Evolutionary conservation across 306 rosid species (phyloP).

Genomic region (Fragaria nilgerrensis): DNA sequence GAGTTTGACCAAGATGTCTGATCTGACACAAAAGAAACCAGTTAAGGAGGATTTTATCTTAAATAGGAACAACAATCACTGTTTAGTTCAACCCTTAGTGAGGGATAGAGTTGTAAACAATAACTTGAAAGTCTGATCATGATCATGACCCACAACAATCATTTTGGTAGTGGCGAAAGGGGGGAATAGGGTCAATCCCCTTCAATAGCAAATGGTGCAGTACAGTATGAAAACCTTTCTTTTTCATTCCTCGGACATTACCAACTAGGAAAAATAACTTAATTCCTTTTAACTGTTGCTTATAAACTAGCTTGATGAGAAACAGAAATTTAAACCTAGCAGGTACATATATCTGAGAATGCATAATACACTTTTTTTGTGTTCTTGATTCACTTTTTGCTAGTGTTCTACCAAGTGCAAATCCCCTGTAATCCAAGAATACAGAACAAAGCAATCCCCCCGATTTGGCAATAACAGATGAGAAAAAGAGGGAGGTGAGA

Average conservation of each 20-base stretch:
- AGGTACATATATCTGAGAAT: not conserved
- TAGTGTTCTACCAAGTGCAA: not conserved
- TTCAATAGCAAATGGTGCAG: not conserved
- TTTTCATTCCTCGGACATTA: not conserved
- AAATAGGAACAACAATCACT: not conserved
- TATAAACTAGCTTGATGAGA: not conserved
- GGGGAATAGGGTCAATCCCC: not conserved
- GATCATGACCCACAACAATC: not conserved
- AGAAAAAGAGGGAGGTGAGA: not conserved
- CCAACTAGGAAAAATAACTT: not conserved
- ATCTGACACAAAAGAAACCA: slow-evolving; percentile 26
- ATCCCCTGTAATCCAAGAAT: not conserved
- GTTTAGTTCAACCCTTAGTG: not conserved
- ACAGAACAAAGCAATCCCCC: not conserved
- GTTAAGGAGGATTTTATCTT: not conserved
- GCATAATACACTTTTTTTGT: not conserved
- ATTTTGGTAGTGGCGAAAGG: not conserved
- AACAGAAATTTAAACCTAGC: not conserved
- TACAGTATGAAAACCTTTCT: not conserved
- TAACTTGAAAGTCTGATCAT: not conserved
- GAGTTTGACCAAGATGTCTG: slow-evolving; percentile 30
- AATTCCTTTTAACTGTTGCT: not conserved
- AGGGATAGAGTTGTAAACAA: no score
- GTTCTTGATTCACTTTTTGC: not conserved
- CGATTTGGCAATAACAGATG: not conserved